Evolutionary conservation across 2,329 filamentous ascomycete species (phyloP).

Genomic region (Cercospora nicotianae): DNA sequence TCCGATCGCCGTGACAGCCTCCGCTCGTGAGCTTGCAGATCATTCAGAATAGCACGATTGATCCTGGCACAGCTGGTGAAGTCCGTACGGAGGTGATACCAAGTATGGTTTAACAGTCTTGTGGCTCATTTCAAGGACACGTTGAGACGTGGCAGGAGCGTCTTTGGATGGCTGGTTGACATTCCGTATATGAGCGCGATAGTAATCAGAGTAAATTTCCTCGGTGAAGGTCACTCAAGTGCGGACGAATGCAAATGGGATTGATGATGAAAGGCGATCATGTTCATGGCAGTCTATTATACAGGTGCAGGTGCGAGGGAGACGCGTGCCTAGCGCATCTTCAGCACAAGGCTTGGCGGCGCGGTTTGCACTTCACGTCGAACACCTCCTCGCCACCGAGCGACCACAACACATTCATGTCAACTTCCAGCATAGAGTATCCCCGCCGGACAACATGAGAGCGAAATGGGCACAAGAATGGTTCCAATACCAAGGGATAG

Average conservation of each 20-base stretch:
- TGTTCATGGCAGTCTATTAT: background rate
- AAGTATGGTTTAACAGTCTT: background rate
- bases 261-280: background rate
- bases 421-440: background rate
- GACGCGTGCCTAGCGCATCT: background rate
- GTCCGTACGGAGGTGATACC: background rate
- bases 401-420: background rate
- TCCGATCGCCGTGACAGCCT: background rate
- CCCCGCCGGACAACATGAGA: conserved; percentile 17
- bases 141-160: background rate
- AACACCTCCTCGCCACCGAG: background rate
- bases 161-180: background rate
- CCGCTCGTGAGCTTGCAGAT: background rate
- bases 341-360: background rate
- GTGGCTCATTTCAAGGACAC: background rate
- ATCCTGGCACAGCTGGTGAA: background rate
- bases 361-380: background rate
- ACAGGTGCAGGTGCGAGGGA: background rate
- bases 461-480: conserved; percentile 28
- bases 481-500: conserved; percentile 56
- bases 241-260: background rate
- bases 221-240: background rate
- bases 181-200: background rate
- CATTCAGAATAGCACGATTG: background rate
- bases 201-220: background rate